Percentiles rank a stretch among this genome's conserved stretches.
Evolutionary conservation across 164 flowering plant genomes (phyloP).

Genomic region (Macadamia integrifolia): DNA sequence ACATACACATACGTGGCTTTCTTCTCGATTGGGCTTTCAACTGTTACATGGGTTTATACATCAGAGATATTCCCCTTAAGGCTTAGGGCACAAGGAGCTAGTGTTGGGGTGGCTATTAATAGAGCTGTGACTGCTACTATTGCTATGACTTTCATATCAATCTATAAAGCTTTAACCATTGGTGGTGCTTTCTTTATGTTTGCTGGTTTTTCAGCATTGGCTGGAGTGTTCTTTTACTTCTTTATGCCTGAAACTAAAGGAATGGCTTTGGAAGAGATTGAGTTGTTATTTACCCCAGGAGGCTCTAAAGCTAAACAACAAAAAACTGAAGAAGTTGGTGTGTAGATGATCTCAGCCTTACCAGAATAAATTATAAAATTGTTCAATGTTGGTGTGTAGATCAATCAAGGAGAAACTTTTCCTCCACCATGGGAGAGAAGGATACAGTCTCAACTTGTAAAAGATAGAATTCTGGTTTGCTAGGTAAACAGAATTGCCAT

Average conservation of each 20-base stretch:
- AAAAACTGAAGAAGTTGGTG: too few species aligned
- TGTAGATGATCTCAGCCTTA: too few species aligned
- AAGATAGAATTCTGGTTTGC: too few species aligned
- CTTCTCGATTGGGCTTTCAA: constrained; percentile 29
- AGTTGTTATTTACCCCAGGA: constrained; percentile 10
- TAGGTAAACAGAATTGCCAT: too few species aligned
- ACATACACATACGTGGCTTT: constrained; percentile 16
- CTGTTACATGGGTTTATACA: constrained; percentile 28
- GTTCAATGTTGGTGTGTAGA: too few species aligned
- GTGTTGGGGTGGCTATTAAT: constrained; percentile 24
- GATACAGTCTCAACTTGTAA: too few species aligned
- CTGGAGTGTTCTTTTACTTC: constrained; percentile 25
- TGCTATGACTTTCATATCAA: constrained; percentile 25
- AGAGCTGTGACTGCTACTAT: constrained; percentile 21
- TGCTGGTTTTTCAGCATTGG: constrained; percentile 13
- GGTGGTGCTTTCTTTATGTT: constrained; percentile 29
- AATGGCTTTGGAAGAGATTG: constrained; percentile 25
- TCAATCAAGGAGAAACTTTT: too few species aligned
- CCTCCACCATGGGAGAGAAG: too few species aligned
- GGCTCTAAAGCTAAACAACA: too few species aligned
- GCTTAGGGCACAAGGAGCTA: constrained; percentile 28
- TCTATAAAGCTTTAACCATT: constrained; percentile 31
- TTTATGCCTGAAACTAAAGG: constrained; percentile 28
- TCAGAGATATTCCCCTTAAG: constrained; percentile 32
- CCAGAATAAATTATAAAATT: too few species aligned